Conservation (phyloP, 768 basidiomycete genomes). For the Suillus ampliporus region DNA sequence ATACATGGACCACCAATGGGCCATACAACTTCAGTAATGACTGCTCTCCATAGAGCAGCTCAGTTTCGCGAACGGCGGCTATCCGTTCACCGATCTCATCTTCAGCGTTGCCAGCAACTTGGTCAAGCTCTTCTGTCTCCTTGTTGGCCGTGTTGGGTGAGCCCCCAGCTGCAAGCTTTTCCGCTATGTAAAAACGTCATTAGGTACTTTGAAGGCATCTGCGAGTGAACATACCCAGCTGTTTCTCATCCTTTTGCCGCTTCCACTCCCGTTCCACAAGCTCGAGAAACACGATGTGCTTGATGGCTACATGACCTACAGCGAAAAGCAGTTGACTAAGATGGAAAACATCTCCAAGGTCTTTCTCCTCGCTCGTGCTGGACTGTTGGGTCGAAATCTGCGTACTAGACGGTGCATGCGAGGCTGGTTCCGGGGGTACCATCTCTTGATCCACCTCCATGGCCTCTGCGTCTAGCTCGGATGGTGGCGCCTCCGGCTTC, state of each 20-base stretch:
- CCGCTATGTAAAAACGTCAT: constrained; percentile 46
- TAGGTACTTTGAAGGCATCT: background rate
- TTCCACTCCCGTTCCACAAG: constrained; percentile 97
- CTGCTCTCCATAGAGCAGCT: constrained; percentile 82
- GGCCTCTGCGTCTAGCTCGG: constrained; percentile 49
- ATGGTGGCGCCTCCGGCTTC: constrained; percentile 7
- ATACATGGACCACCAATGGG: constrained; percentile 89
- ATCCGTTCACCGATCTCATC: constrained; percentile 98
- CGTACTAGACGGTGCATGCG: constrained; percentile 22
- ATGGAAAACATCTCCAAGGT: constrained; percentile 82
- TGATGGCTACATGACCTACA: constrained; percentile 96
- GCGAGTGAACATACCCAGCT: constrained; percentile 58
- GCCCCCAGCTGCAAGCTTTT: constrained; percentile 57
- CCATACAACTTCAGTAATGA: constrained; percentile 88
- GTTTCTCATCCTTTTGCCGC: constrained; percentile 90
- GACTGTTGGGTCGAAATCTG: constrained; percentile 16
- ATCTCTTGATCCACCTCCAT: constrained; percentile 62
- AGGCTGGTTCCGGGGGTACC: constrained; percentile 35
- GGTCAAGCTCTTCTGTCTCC: constrained; percentile 88
- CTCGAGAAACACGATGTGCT: constrained; percentile 96
- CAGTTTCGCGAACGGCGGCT: constrained; percentile 80
- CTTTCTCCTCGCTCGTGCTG: constrained; percentile 42
- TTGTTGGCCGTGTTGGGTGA: constrained; percentile 51
- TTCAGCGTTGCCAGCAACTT: constrained; percentile 96
- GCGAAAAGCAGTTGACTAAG: constrained; percentile 94